Evolutionary conservation across 2,329 filamentous ascomycete genomes (phyloP).

Genomic region (Penicillium brasilianum): DNA sequence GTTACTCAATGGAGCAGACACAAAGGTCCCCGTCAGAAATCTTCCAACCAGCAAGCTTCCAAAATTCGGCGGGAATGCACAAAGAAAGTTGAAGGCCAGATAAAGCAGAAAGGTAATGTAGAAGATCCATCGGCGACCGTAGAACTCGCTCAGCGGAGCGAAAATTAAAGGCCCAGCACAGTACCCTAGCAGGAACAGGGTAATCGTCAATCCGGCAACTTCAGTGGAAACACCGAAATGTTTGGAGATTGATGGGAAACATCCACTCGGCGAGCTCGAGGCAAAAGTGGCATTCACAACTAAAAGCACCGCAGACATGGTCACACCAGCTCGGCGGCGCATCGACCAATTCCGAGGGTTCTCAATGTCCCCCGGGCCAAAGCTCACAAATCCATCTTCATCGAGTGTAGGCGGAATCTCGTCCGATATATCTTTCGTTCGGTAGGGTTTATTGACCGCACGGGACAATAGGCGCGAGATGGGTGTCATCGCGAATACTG

Average conservation of each 20-base stretch:
- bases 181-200: conserved; percentile 68
- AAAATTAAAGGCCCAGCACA: conserved; percentile 66
- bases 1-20: conserved; percentile 53
- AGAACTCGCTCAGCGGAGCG: conserved; percentile 70
- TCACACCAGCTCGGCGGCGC: conserved; percentile 41
- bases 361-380: conserved; percentile 56
- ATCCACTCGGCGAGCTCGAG: conserved; percentile 50
- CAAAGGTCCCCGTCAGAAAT: conserved; percentile 62
- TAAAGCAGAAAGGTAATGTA: conserved; percentile 45
- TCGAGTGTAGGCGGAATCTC: conserved; percentile 52
- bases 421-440: conserved; percentile 47
- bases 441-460: conserved; percentile 60
- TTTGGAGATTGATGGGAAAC: conserved; percentile 48
- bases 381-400: conserved; percentile 57
- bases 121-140: conserved; percentile 58
- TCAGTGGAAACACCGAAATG: conserved; percentile 56
- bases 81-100: conserved; percentile 50
- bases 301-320: conserved; percentile 24
- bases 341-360: conserved; percentile 67
- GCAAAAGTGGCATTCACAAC: conserved; percentile 63
- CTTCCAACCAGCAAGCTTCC: conserved; percentile 59
- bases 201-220: conserved; percentile 62
- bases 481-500: conserved; percentile 40
- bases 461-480: conserved; percentile 56
- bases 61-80: conserved; percentile 62